A percentile compares a stretch with the other conserved stretches of the same genome.
phyloP scores from a whole-genome alignment of 1,284 basidiomycete genomes.

The Mycena sp. region DNA sequence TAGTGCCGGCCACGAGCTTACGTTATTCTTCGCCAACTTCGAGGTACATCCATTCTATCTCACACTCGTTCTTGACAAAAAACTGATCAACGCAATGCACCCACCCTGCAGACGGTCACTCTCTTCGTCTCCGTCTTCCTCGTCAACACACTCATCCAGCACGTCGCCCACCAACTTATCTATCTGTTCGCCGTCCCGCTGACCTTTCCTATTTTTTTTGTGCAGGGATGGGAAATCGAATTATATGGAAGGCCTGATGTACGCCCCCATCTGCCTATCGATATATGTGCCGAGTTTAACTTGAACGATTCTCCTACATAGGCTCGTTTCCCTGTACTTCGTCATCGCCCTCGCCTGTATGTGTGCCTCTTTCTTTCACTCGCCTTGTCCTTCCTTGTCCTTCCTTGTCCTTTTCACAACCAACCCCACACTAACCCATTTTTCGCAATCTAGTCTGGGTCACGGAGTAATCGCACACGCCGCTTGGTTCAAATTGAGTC shows the following conservation, averaged over 20 bases:
- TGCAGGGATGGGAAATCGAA: constrained; percentile 82
- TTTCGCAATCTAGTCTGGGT: too few relatives aligned
- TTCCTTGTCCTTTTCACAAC: too few relatives aligned
- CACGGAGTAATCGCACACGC: too few relatives aligned
- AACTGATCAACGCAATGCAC: too few relatives aligned
- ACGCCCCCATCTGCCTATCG: constrained; percentile 69
- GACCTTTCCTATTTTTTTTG: constrained; percentile 2
- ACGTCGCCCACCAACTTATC: constrained; percentile 46
- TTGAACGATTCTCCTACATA: constrained; percentile 47
- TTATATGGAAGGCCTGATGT: constrained; percentile 90
- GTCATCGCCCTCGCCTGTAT: constrained; percentile 71
- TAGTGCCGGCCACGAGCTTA: constrained; percentile 80
- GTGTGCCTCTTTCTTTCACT: too few relatives aligned
- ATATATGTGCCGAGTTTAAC: too few relatives aligned
- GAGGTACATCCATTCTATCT: constrained; percentile 54
- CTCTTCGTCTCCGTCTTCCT: constrained; percentile 89
- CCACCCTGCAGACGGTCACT: constrained; percentile 70
- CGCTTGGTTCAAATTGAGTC: too few relatives aligned
- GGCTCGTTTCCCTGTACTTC: constrained; percentile 72
- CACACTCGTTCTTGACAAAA: too few relatives aligned
- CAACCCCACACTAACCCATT: too few relatives aligned
- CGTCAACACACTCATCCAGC: constrained; percentile 83
- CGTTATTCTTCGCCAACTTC: constrained; percentile 85
- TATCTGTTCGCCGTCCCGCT: constrained; percentile 7
- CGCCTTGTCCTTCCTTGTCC: too few relatives aligned